A percentile compares a stretch with the other conserved stretches of the same genome.
These are phyloP conservation scores for Paraphaeosphaeria sporulosa DNA, from an alignment of 2,329 filamentous ascomycete genomes.

Conservation along the genomic window DNA sequence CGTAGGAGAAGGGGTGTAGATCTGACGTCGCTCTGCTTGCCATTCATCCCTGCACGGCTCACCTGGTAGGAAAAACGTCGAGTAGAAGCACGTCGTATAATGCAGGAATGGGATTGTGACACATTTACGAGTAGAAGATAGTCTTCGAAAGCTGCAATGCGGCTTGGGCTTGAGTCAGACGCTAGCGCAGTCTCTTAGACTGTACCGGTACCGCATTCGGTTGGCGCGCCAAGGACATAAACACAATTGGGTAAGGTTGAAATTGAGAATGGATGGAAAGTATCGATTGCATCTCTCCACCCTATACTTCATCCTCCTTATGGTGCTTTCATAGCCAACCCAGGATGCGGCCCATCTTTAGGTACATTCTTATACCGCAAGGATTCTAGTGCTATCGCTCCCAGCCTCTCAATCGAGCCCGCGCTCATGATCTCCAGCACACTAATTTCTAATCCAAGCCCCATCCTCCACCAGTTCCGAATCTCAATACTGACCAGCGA, in stretches of 20 bases:
- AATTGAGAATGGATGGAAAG: neutral
- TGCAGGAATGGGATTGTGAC: too few species aligned
- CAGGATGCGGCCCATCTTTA: neutral
- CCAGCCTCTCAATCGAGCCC: neutral
- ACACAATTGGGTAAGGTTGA: neutral
- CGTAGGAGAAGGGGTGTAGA: neutral
- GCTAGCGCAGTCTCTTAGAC: neutral
- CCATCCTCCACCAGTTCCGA: neutral
- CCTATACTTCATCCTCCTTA: neutral
- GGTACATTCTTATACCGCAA: neutral
- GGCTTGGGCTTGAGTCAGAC: neutral
- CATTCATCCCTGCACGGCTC: neutral
- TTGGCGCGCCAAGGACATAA: neutral
- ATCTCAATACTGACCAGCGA: conserved; percentile 2
- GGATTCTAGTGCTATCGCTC: neutral
- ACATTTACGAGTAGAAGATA: too few species aligned
- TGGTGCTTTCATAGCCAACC: neutral
- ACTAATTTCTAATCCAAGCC: neutral
- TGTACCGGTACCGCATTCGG: too few species aligned
- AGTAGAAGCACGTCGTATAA: too few species aligned
- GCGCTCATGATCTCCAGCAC: neutral
- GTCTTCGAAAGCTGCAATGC: neutral
- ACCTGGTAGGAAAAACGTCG: neutral
- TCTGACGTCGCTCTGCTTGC: neutral
- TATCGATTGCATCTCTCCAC: neutral